Base-by-base conservation (phyloP, 73 alveolate genomes). In the Blepharisma stoltei region DNA sequence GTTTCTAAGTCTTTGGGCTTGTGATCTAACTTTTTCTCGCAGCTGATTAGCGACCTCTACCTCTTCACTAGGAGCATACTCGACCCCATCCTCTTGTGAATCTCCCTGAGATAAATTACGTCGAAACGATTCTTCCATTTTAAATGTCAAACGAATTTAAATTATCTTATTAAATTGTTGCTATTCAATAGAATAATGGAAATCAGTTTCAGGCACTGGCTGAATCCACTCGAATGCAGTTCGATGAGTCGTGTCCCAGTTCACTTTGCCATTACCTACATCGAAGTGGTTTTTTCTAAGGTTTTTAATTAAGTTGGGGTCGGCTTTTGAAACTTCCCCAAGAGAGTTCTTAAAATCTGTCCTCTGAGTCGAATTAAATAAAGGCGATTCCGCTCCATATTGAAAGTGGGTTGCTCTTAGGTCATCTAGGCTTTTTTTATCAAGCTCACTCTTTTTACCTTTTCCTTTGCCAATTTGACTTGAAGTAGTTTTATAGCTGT, bases 11-110 rank as follows among this genome's bases (percentile, higher is more conserved):
- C 65, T 25, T 20, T 69, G 55, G 20, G 67, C 79, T 43, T 69
- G 65, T 3, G 67, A 14, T 43, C 79, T 69, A 43, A 69, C 60
- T 69, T 60, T 60, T 60, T 60, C 73, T 25, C 73, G 14, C 46
- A 60, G 11, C 14, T 14, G 37, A 25, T 60, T 25, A 25, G 23
- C 11, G 14, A 60, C 73, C n/a, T 60, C 73, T 14, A 14, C 73
- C 11, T 25, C 45, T 14, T 38, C 45, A 14, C 49, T 9, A 1
- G 38, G 73, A 60, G 73, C 41, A 32, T 32, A 32, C 41, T 32
- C 41, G 41, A 32, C 41, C 3, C 41, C 41, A 32, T 32, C 41
- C 41, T 32, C 41, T 32, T 32, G 41, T 3, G 41, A 32, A 32
- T 32, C 41, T 32, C 41, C 41, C 3, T 32, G 41, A 32, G 41